phyloP scores from a whole-genome alignment of 208 protist species.

The Herpetomonas samuelpessoai region DNA sequence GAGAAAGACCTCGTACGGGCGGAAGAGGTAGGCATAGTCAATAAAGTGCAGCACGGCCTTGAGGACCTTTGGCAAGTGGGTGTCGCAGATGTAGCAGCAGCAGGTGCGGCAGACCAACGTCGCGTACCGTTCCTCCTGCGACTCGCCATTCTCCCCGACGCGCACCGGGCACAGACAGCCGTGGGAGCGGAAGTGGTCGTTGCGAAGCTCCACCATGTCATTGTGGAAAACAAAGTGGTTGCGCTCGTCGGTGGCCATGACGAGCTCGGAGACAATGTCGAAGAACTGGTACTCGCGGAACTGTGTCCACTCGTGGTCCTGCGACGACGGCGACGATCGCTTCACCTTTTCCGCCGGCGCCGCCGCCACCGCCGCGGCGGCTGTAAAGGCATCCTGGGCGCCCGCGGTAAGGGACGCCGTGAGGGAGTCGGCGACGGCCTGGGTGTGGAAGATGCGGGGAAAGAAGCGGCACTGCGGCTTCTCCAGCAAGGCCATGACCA shows the following conservation, averaged over 20 bases:
- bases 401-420: neutral
- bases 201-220: conserved; percentile 20
- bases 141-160: neutral
- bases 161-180: conserved; percentile 30
- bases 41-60: conserved; percentile 52
- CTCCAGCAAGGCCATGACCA: conserved; percentile 49
- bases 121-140: conserved; percentile 7
- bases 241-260: conserved; percentile 63
- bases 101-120: conserved; percentile 21
- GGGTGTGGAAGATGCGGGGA: conserved; percentile 12
- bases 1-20: conserved; percentile 37
- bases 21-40: conserved; percentile 51
- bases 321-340: conserved; percentile 10
- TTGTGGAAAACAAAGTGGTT: conserved; percentile 29
- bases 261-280: conserved; percentile 51
- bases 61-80: conserved; percentile 44
- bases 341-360: conserved; percentile 4
- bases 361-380: neutral
- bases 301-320: conserved; percentile 36
- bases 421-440: neutral
- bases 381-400: neutral
- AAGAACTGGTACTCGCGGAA: conserved; percentile 31
- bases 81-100: conserved; percentile 50
- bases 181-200: conserved; percentile 36
- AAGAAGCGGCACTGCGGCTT: conserved; percentile 50